Percentiles rank a stretch among this genome's conserved stretches.
phyloP scores from a whole-genome alignment of 1,139 yeast genomes.

The Geotrichum aggregatum region DNA sequence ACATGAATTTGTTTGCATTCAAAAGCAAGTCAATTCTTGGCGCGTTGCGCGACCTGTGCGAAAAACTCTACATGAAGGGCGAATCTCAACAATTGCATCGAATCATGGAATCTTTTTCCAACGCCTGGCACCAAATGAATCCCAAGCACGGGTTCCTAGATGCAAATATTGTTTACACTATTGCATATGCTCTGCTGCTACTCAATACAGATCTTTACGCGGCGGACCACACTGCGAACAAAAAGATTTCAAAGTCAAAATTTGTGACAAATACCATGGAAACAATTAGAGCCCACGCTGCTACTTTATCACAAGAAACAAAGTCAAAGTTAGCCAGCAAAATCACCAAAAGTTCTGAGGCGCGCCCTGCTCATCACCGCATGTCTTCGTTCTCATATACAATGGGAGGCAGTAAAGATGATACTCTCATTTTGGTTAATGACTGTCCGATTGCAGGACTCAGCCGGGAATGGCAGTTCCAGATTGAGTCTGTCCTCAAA shows the following conservation, averaged over 20 bases:
- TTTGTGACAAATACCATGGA: slow-evolving; percentile 33
- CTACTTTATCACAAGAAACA: neutral
- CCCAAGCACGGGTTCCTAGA: slow-evolving; percentile 48
- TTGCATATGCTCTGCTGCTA: slow-evolving; percentile 66
- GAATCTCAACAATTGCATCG: slow-evolving; percentile 81
- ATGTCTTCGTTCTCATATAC: slow-evolving; percentile 21
- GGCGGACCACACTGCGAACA: slow-evolving; percentile 34
- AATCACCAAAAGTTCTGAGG: neutral
- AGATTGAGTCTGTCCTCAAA: slow-evolving; percentile 30
- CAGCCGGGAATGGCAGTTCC: slow-evolving; percentile 32
- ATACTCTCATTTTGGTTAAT: slow-evolving; percentile 28
- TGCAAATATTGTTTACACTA: slow-evolving; percentile 63
- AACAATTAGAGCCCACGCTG: slow-evolving; percentile 26
- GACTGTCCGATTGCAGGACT: slow-evolving; percentile 26
- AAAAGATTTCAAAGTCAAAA: slow-evolving; percentile 39
- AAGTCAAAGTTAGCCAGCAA: neutral
- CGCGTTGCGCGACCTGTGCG: slow-evolving; percentile 59
- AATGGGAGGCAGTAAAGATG: slow-evolving; percentile 20
- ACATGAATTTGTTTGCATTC: slow-evolving; percentile 36
- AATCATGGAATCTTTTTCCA: slow-evolving; percentile 63
- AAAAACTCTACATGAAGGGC: slow-evolving; percentile 65
- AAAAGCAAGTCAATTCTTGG: slow-evolving; percentile 38
- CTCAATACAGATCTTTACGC: slow-evolving; percentile 49
- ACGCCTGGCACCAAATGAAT: slow-evolving; percentile 56
- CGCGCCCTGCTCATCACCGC: slow-evolving; percentile 12